Conservation (phyloP, 176 grass and related monocot species). For the Triticum urartu region DNA sequence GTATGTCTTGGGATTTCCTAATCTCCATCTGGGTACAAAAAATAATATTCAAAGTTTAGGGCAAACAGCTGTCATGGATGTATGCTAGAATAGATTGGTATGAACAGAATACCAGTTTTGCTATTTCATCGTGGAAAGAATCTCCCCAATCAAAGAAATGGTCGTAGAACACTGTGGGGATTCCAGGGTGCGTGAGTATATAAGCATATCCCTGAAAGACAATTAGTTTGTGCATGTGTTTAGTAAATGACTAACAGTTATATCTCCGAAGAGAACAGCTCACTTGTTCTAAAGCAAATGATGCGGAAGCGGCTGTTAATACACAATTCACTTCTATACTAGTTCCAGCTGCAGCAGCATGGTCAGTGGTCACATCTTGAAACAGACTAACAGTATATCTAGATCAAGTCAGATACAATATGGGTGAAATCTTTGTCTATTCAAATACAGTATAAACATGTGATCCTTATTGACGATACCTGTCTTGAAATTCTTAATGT, state of each 20-base stretch:
- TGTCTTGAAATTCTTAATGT: neutral
- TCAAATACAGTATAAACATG: neutral
- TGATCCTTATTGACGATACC: too few relatives aligned
- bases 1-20: conserved; percentile 74
- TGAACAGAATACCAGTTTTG: conserved; percentile 66
- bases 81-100: neutral
- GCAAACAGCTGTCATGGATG: neutral
- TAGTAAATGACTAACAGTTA: neutral
- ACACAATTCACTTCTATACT: neutral
- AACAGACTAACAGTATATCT: neutral
- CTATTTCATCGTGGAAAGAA: conserved; percentile 57
- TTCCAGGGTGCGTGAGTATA: conserved; percentile 92
- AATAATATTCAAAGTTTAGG: conserved; percentile 27
- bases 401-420: neutral
- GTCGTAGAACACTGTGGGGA: conserved; percentile 89
- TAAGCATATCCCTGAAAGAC: conserved; percentile 84
- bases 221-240: conserved; percentile 13
- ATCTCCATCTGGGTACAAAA: conserved; percentile 65
- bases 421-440: neutral
- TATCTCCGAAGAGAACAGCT: neutral
- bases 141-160: conserved; percentile 78
- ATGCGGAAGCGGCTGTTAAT: neutral
- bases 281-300: neutral
- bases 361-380: neutral
- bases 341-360: neutral